Evolutionary conservation across 192 early-diverging fungal genomes (phyloP).

Genomic region (Coemansia guatemalensis): DNA sequence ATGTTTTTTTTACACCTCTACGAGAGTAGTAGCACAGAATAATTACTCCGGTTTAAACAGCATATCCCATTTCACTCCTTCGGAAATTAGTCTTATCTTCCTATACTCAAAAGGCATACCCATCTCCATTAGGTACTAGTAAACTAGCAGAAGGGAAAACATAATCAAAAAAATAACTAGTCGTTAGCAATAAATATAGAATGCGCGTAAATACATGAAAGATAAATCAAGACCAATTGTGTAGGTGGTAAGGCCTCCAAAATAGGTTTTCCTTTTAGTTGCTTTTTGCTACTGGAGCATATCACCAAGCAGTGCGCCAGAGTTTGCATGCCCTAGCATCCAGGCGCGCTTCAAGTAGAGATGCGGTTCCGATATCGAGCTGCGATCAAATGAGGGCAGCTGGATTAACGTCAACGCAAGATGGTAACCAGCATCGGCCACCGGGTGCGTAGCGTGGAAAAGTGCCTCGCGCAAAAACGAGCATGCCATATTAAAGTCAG

Average conservation of each 20-base stretch:
- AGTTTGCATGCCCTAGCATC: constrained; percentile 43
- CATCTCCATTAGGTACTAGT: not conserved
- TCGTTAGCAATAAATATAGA: not conserved
- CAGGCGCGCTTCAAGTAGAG: constrained; percentile 50
- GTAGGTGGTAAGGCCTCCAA: not conserved
- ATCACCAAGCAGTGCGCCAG: constrained; percentile 45
- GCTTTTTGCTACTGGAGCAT: constrained; percentile 25
- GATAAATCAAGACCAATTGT: not conserved
- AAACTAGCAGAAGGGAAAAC: not conserved
- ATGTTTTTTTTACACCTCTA: not conserved
- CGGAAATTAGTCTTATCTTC: not conserved
- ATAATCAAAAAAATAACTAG: not conserved
- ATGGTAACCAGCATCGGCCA: constrained; percentile 52
- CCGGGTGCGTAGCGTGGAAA: constrained; percentile 48
- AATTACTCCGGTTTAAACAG: not conserved
- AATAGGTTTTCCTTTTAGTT: not conserved
- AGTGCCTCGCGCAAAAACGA: constrained; percentile 48
- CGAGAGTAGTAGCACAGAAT: not conserved
- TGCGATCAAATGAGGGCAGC: constrained; percentile 45
- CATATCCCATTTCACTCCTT: not conserved
- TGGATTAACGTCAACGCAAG: constrained; percentile 49
- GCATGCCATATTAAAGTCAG: constrained; percentile 52
- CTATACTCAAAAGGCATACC: not conserved
- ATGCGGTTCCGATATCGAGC: constrained; percentile 42
- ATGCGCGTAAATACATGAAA: constrained; percentile 12